Conservation (phyloP, 148 eudicot genomes). For the Mesembryanthemum crystallinum region DNA sequence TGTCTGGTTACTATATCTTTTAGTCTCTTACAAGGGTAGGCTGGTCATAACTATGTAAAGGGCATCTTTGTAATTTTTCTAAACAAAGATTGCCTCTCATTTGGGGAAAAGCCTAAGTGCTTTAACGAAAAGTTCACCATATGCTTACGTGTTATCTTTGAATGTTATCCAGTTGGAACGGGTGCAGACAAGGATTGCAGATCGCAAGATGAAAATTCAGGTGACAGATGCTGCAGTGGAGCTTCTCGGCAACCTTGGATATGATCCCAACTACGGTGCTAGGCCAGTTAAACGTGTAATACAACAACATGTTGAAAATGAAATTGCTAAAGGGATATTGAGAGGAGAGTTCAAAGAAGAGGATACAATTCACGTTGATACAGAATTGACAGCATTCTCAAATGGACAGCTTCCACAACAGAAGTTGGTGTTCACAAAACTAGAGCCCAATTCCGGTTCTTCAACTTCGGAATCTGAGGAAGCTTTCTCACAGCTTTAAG, state of each 20-base stretch:
- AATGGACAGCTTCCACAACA: slow-evolving; percentile 88
- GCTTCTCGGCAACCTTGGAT: slow-evolving; percentile 85
- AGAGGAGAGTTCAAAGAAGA: slow-evolving; percentile 94
- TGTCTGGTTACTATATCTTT: too few relatives aligned
- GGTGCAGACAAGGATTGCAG: slow-evolving; percentile 83
- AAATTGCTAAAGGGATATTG: slow-evolving; percentile 82
- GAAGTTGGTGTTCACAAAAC: slow-evolving; percentile 56
- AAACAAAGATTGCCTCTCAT: too few relatives aligned
- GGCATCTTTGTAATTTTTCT: too few relatives aligned
- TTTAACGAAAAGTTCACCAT: too few relatives aligned
- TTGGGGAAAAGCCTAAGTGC: too few relatives aligned
- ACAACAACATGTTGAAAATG: slow-evolving; percentile 90
- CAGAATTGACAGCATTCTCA: slow-evolving; percentile 67
- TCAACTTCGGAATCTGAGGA: slow-evolving; percentile 41
- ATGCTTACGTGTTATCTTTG: too few relatives aligned
- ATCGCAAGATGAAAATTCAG: too few relatives aligned
- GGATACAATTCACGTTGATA: slow-evolving; percentile 61
- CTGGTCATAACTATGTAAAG: too few relatives aligned
- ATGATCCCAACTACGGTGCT: slow-evolving; percentile 95
- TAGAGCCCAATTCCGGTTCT: slow-evolving; percentile 38
- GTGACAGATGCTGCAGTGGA: too few relatives aligned
- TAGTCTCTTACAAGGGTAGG: too few relatives aligned
- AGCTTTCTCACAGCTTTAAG: slow-evolving; percentile 42
- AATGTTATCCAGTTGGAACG: slow-evolving; percentile 61
- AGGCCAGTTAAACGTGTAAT: slow-evolving; percentile 94